Conservation (phyloP, 768 basidiomycete species). For the Dacryopinax primogenitus region DNA sequence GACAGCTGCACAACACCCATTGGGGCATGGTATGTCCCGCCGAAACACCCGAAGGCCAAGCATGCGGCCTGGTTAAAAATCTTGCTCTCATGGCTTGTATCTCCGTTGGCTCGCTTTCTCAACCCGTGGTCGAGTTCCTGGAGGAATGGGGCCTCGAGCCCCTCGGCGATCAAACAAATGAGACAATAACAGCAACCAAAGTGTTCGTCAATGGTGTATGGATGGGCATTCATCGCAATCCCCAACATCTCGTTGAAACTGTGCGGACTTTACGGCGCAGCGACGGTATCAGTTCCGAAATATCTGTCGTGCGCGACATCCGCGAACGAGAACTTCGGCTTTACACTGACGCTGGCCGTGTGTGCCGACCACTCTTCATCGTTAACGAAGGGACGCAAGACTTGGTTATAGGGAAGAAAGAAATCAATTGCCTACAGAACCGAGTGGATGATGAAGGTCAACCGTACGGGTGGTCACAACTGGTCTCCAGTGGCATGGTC, state of each 20-base stretch:
- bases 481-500: slow-evolving; percentile 77
- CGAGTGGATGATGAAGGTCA: slow-evolving; percentile 33
- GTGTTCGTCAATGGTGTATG: slow-evolving; percentile 99
- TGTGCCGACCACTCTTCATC: slow-evolving; percentile 93
- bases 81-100: slow-evolving; percentile 95
- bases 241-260: slow-evolving; percentile 81
- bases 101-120: slow-evolving; percentile 90
- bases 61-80: slow-evolving; percentile 98
- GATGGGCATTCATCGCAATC: slow-evolving; percentile 97
- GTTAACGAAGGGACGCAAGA: slow-evolving; percentile 71
- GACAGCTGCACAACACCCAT: slow-evolving; percentile 96
- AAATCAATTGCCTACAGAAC: slow-evolving; percentile 36
- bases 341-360: slow-evolving; percentile 93
- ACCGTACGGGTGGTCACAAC: slow-evolving; percentile 63
- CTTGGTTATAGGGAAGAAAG: slow-evolving; percentile 65
- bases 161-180: slow-evolving; percentile 75
- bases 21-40: slow-evolving; percentile 99
- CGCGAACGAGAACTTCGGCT: slow-evolving; percentile 86
- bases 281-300: slow-evolving; percentile 90
- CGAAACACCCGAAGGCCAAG: slow-evolving; percentile 98
- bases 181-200: slow-evolving; percentile 60
- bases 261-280: slow-evolving; percentile 85
- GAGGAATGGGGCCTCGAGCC: slow-evolving; percentile 98
- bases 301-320: slow-evolving; percentile 94
- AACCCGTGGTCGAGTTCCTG: slow-evolving; percentile 93